Evolutionary conservation across 352 stramenopile genomes (phyloP).

Genomic region (Pythium guiyangense): DNA sequence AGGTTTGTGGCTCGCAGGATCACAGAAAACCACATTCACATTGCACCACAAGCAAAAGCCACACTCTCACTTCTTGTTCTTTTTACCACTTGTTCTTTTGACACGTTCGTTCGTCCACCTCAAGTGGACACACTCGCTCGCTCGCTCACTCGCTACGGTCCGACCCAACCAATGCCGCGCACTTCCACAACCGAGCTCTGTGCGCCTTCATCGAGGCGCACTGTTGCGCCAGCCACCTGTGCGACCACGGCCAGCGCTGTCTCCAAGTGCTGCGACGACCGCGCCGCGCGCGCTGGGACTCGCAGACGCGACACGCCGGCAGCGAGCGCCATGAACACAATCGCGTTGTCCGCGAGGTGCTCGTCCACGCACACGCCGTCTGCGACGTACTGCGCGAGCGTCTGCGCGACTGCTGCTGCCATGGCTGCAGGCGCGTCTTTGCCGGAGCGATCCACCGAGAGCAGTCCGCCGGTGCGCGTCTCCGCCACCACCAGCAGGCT

Average conservation of each 20-base stretch:
- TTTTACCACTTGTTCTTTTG: too few relatives aligned
- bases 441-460: slow-evolving; percentile 37
- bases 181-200: slow-evolving; percentile 40
- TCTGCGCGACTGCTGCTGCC: slow-evolving; percentile 16
- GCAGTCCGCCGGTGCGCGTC: slow-evolving; percentile 32
- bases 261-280: slow-evolving; percentile 50
- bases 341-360: slow-evolving; percentile 62
- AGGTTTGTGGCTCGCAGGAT: too few relatives aligned
- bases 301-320: slow-evolving; percentile 42
- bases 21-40: too few relatives aligned
- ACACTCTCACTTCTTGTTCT: too few relatives aligned
- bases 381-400: slow-evolving; percentile 23
- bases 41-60: too few relatives aligned
- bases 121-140: too few relatives aligned
- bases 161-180: slow-evolving; percentile 28
- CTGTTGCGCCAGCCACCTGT: slow-evolving; percentile 34
- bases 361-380: slow-evolving; percentile 64
- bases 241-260: slow-evolving; percentile 40
- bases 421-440: slow-evolving; percentile 36
- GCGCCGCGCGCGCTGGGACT: slow-evolving; percentile 34
- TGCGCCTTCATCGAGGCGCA: slow-evolving; percentile 31
- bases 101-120: too few relatives aligned
- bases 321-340: slow-evolving; percentile 70
- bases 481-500: slow-evolving; percentile 38
- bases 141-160: background rate